Base-by-base conservation (phyloP, 2,329 filamentous ascomycete species). In the Pyricularia sp. region DNA sequence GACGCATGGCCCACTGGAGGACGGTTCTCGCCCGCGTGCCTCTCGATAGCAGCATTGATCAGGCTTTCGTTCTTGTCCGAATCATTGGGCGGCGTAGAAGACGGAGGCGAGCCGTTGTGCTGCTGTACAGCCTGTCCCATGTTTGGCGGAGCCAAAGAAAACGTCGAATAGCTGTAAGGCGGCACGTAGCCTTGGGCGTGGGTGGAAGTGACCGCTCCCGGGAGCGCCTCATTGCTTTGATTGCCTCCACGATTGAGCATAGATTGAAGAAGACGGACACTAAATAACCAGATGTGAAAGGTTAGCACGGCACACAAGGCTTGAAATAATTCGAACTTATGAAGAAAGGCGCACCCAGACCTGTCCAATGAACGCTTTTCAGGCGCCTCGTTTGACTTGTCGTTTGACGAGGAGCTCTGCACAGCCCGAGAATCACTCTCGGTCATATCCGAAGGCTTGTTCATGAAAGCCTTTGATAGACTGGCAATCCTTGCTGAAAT, bases 211-310 rank as follows among this genome's bases (percentile, higher is more conserved):
- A 86, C 78, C 14, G 84, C 77, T 61, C 83, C 79, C 50, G 75
- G 74, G 31, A 75, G 68, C 7, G 70, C 74, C 25, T 75, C 74
- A 33, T 69, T 74, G 69, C 80, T 84, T 6, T 69, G 61, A 7
- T 83, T 77, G 61, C 83, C 81, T 31, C 82, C 82, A 70, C 81
- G 83, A 75, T 82, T 84, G 71, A 84, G 74, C 78, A 86, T 80
- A 25, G 76, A 81, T 70, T 83, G 81, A 80, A 81, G 81, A 59
- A 85, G 78, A 71, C 78, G 83, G 66, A 75, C 78, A 70, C 78
- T 83, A 26, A 28, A 30, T 14, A 9, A 25, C 55, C 11, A 59
- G 4, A 12, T 20, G 23, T 17, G 3, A 64, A 64, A n/a, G 1
- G 55, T 68, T 26, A 68, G 66, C 14, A 33, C n/a, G 17, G 20